Base-by-base conservation (phyloP, 805 yeast genomes). In the Candida schatavii region DNA sequence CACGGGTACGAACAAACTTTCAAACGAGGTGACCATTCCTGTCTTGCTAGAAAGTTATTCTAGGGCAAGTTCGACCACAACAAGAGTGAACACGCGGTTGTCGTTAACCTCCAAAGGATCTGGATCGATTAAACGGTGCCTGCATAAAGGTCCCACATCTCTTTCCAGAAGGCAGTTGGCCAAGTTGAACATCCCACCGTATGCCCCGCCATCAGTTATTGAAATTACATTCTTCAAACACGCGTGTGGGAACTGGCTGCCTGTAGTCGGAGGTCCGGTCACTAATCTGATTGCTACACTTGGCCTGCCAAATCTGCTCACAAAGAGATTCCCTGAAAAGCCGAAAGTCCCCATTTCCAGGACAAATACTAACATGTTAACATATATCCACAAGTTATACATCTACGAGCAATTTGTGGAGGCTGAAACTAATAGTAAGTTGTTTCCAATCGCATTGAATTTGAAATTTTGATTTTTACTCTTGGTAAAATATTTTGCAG, bases 361-460 rank as follows among this genome's bases (percentile, higher is more conserved):
- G 30, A 61, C 66, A 15, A 59, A 56, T 41, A 61, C 66, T 25
- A 43, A 46, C 31, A 41, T 59, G 50, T 53, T 57, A 21, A 56
- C 46, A 21, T 61, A 57, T 43, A 40, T 52, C 18, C 66, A 59
- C 40, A 48, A 42, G 27, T 23, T 39, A 6, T 50, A 54, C 44
- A 41, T 58, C 15, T 61, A 59, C 37, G 45, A 51, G 15, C 39
- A 23, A 14, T 27, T 10, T 14, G 19, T 36, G 30, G 19, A 31
- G 11, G 27, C 27, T 11, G 11, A 23, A n/a, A n/a, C n/a, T n/a
- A n/a, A n/a, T n/a, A n/a, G n/a, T n/a, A n/a, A n/a, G n/a, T n/a
- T n/a, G n/a, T n/a, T n/a, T n/a, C n/a, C n/a, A n/a, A n/a, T n/a
- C n/a, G n/a, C n/a, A n/a, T n/a, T n/a, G n/a, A n/a, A n/a, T n/a